Evolutionary conservation across 169 alveolate species (phyloP).

Genomic region (Plasmodium gallinaceum): DNA sequence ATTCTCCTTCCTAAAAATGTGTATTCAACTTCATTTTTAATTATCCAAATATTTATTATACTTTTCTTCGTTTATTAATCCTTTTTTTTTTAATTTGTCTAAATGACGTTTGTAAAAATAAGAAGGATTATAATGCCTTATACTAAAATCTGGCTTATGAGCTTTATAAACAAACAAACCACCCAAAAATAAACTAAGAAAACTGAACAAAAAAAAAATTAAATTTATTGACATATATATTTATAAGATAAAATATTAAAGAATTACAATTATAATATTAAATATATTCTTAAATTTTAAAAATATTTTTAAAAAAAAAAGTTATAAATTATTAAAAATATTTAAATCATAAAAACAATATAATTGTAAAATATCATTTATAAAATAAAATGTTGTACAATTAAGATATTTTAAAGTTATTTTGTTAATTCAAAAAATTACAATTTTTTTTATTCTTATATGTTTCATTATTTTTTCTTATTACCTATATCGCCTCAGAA

Average conservation of each 20-base stretch:
- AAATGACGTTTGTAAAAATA: slow-evolving; percentile 63
- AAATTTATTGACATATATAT: not conserved
- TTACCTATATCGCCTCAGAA: slow-evolving; percentile 77
- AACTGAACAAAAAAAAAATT: slow-evolving; percentile 20
- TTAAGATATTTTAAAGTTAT: not conserved
- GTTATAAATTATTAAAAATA: not conserved
- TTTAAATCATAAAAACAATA: not conserved
- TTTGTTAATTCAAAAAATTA: not conserved
- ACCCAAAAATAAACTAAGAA: slow-evolving; percentile 56
- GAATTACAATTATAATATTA: not conserved
- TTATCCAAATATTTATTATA: slow-evolving; percentile 32
- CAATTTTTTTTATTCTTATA: not conserved
- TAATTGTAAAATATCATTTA: not conserved
- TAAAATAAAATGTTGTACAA: not conserved
- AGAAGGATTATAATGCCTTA: slow-evolving; percentile 36
- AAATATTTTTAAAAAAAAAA: not conserved
- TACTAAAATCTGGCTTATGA: slow-evolving; percentile 60
- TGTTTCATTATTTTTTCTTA: not conserved
- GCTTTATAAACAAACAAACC: slow-evolving; percentile 19
- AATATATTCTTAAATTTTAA: not conserved
- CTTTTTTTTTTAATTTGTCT: slow-evolving; percentile 38
- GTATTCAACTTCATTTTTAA: not conserved
- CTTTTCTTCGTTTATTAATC: slow-evolving; percentile 46
- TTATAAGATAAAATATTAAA: not conserved
- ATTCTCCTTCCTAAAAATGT: too few relatives aligned